Percentiles rank a stretch among this genome's conserved stretches.
Evolutionary conservation across 75 land plant genomes (phyloP).

Genomic region (Larix kaempferi): DNA sequence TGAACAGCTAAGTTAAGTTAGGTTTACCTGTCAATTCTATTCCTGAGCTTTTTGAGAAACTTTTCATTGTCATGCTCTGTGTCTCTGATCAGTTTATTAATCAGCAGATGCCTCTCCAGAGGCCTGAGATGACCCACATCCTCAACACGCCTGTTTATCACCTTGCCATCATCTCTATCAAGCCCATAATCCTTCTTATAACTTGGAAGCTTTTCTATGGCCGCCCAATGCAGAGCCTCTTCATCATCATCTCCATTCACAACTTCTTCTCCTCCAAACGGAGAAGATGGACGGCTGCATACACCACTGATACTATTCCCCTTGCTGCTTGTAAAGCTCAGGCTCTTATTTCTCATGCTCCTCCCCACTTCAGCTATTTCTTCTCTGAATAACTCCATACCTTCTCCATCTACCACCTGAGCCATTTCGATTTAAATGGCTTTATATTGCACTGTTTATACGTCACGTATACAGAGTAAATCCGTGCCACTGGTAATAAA

Average conservation of each 20-base stretch:
- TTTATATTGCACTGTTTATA: no score
- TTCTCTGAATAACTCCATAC: neutral
- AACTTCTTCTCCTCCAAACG: neutral
- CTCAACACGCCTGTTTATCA: conserved; percentile 13
- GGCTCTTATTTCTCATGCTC: neutral
- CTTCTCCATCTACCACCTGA: neutral
- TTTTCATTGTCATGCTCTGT: conserved; percentile 64
- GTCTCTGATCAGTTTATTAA: conserved; percentile 57
- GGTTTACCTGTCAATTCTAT: conserved; percentile 58
- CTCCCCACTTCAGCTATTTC: neutral
- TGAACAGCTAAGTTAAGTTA: no score
- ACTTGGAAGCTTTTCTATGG: conserved; percentile 27
- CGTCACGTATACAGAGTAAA: no score
- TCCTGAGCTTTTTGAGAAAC: conserved; percentile 46
- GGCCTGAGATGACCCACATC: conserved; percentile 56
- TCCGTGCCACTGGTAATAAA: no score
- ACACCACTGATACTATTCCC: neutral
- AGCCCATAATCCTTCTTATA: neutral
- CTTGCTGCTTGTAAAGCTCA: neutral
- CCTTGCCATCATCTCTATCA: neutral
- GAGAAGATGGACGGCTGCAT: neutral
- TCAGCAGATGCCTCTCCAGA: conserved; percentile 50
- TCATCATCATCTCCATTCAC: neutral
- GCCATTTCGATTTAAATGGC: neutral
- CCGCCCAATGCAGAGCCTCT: conserved; percentile 21